phyloP scores from a whole-genome alignment of 2,329 filamentous ascomycete species.

The Fusarium sp. region DNA sequence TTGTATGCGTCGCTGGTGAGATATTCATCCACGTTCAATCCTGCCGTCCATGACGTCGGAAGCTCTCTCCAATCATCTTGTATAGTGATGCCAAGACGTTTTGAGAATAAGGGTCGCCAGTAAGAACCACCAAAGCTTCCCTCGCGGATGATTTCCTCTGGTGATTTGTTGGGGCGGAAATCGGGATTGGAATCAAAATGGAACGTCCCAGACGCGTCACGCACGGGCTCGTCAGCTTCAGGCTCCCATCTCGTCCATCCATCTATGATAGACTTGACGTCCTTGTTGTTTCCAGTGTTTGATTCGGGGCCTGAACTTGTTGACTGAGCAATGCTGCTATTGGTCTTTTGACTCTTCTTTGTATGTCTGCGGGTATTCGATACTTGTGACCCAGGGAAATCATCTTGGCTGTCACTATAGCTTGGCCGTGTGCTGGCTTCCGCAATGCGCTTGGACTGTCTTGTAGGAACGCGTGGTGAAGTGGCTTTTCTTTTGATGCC shows the following conservation, averaged over 20 bases:
- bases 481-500: neutral
- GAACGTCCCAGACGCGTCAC: neutral
- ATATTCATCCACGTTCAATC: constrained; percentile 5
- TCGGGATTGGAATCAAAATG: constrained; percentile 9
- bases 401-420: neutral
- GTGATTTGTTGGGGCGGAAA: constrained; percentile 23
- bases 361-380: neutral
- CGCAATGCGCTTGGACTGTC: constrained; percentile 17
- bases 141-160: constrained; percentile 19
- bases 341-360: neutral
- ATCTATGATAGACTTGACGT: neutral
- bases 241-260: constrained; percentile 9
- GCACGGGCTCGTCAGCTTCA: neutral
- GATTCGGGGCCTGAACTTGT: neutral
- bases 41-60: neutral
- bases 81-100: neutral
- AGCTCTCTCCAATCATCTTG: constrained; percentile 20
- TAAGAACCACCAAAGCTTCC: constrained; percentile 29
- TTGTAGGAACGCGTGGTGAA: neutral
- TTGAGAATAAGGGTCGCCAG: constrained; percentile 13
- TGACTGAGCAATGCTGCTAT: neutral
- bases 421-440: neutral
- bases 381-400: neutral
- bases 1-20: constrained; percentile 4
- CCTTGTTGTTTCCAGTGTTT: neutral